These are phyloP conservation scores for Penicillium sp. DNA, from an alignment of 2,329 filamentous ascomycete genomes.

Conservation along the genomic window DNA sequence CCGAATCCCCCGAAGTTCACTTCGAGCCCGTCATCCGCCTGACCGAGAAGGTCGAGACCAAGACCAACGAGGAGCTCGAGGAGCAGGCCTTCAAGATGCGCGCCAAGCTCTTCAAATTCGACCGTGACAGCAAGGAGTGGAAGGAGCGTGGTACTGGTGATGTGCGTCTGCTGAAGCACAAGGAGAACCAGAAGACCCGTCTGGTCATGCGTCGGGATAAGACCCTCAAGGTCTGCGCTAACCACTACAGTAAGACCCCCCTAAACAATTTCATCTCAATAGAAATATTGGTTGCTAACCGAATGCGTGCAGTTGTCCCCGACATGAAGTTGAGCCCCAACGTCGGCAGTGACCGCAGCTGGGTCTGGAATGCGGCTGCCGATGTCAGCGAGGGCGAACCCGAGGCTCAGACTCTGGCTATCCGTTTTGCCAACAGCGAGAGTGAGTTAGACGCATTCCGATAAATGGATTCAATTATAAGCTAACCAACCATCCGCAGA, in stretches of 20 bases:
- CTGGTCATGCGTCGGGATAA: slow-evolving; percentile 99
- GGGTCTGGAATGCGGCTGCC: slow-evolving; percentile 98
- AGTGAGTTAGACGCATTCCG: slow-evolving; percentile 63
- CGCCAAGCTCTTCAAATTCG: slow-evolving; percentile 98
- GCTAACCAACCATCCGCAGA: slow-evolving; percentile 58
- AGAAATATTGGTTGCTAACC: slow-evolving; percentile 2
- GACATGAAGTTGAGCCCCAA: slow-evolving; percentile 99
- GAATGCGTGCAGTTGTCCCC: slow-evolving; percentile 71
- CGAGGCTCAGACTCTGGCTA: slow-evolving; percentile 92
- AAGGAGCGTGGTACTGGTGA: slow-evolving; percentile 99
- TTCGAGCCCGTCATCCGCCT: slow-evolving; percentile 96
- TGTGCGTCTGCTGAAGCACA: slow-evolving; percentile 95
- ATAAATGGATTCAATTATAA: neutral
- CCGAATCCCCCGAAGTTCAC: slow-evolving; percentile 90
- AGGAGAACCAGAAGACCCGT: slow-evolving; percentile 96
- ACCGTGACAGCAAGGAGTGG: slow-evolving; percentile 91
- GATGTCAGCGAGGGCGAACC: slow-evolving; percentile 98
- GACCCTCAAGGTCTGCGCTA: slow-evolving; percentile 99
- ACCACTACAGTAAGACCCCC: slow-evolving; percentile 86
- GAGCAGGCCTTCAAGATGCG: slow-evolving; percentile 99
- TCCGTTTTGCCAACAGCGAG: slow-evolving; percentile 96
- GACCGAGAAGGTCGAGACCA: slow-evolving; percentile 94
- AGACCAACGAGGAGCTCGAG: slow-evolving; percentile 98
- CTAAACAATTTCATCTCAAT: neutral
- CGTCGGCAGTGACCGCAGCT: slow-evolving; percentile 95